phyloP scores from a whole-genome alignment of 768 basidiomycete species.

The Termitomyces sp. region DNA sequence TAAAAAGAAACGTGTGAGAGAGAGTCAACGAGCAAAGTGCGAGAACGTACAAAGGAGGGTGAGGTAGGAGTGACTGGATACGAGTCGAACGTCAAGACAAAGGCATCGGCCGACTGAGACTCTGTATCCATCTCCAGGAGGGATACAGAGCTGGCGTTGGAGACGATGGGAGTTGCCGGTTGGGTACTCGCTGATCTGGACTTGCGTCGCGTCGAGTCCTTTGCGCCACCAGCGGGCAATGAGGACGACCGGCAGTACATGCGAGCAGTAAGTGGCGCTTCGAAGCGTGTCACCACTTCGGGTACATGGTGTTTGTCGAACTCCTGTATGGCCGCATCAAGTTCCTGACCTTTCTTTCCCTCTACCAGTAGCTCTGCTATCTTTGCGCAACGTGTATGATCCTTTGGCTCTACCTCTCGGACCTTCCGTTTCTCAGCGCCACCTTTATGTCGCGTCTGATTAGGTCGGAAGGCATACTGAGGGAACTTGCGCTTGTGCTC shows the following conservation, averaged over 20 bases:
- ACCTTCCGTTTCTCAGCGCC: slow-evolving; percentile 48
- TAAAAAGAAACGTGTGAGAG: slow-evolving; percentile 14
- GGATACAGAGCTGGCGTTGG: slow-evolving; percentile 14
- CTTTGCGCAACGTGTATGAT: slow-evolving; percentile 58
- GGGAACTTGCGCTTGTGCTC: slow-evolving; percentile 76
- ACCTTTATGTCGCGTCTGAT: slow-evolving; percentile 43
- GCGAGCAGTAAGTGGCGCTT: slow-evolving; percentile 68
- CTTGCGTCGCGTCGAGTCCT: slow-evolving; percentile 21
- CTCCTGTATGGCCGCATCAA: slow-evolving; percentile 50
- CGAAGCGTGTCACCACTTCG: slow-evolving; percentile 66
- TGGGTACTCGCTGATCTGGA: slow-evolving; percentile 34
- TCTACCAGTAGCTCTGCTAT: slow-evolving; percentile 60
- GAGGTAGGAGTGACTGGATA: slow-evolving; percentile 34
- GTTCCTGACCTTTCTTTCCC: slow-evolving; percentile 50
- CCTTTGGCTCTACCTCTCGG: slow-evolving; percentile 59
- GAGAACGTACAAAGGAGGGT: slow-evolving; percentile 43
- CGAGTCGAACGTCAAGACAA: slow-evolving; percentile 28
- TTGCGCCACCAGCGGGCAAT: slow-evolving; percentile 40
- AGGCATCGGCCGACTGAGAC: slow-evolving; percentile 24
- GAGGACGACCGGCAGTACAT: slow-evolving; percentile 68
- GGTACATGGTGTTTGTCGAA: slow-evolving; percentile 51
- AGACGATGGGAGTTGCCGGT: slow-evolving; percentile 24
- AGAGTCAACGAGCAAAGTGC: not conserved
- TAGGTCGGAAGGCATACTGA: slow-evolving; percentile 68
- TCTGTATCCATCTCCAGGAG: slow-evolving; percentile 13